These are phyloP conservation scores for Phaeodactylum tricornutum DNA, from an alignment of 108 stramenopile species.

Conservation along the genomic window DNA sequence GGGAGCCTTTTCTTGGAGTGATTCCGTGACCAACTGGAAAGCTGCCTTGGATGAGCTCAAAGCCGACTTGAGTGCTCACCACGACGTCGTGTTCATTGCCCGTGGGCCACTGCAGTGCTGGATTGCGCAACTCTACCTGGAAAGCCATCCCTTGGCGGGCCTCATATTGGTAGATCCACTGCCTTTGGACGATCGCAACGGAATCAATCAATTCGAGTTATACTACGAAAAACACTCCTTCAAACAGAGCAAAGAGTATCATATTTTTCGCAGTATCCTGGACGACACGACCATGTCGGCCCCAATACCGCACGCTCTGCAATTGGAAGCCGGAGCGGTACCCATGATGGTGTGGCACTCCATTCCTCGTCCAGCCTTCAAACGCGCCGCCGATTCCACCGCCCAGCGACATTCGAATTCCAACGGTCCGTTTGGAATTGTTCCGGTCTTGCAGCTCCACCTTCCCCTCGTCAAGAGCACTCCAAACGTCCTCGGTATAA, in stretches of 20 bases:
- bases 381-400: not conserved
- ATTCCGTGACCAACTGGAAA: not conserved
- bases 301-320: no score
- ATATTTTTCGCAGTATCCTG: slow-evolving; percentile 3
- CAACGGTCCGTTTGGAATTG: no score
- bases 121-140: slow-evolving; percentile 35
- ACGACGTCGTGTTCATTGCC: slow-evolving; percentile 22
- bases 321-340: slow-evolving; percentile 39
- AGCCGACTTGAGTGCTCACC: slow-evolving; percentile 9
- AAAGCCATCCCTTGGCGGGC: slow-evolving; percentile 33
- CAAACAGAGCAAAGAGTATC: not conserved
- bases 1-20: not conserved
- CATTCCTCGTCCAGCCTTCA: not conserved
- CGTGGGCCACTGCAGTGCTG: slow-evolving; percentile 27
- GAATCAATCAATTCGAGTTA: not conserved
- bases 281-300: slow-evolving; percentile 2
- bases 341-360: slow-evolving; percentile 37
- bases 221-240: not conserved
- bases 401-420: not conserved
- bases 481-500: no score
- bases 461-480: no score
- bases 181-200: slow-evolving; percentile 5
- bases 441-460: no score
- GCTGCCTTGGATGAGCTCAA: slow-evolving; percentile 2
- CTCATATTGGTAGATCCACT: slow-evolving; percentile 50